These are phyloP conservation scores for Russula earlei DNA, from an alignment of 768 basidiomycete species.

Conservation along the genomic window DNA sequence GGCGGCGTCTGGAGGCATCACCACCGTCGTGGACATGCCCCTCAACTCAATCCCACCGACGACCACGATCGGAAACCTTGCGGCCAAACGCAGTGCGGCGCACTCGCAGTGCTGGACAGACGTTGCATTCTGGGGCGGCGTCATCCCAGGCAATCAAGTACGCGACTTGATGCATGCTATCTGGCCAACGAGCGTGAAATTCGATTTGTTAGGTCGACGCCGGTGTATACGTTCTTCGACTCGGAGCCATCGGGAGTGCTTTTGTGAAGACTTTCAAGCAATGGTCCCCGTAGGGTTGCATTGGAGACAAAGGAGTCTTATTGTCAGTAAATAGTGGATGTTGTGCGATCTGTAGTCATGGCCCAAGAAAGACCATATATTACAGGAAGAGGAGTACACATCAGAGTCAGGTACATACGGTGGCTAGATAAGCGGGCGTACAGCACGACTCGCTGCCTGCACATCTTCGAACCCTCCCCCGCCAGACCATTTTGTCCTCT, in stretches of 20 bases:
- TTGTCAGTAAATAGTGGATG: neutral
- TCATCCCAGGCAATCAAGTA: slow-evolving; percentile 86
- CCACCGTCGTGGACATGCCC: slow-evolving; percentile 95
- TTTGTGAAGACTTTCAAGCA: slow-evolving; percentile 7
- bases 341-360: neutral
- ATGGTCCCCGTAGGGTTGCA: too few relatives aligned
- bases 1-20: slow-evolving; percentile 89
- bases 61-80: slow-evolving; percentile 70
- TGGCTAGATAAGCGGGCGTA: neutral
- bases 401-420: neutral
- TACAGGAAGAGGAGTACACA: neutral
- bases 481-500: slow-evolving; percentile 26
- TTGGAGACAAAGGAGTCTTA: too few relatives aligned
- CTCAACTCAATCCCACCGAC: slow-evolving; percentile 96
- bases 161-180: slow-evolving; percentile 3
- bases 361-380: neutral
- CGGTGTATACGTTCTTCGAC: slow-evolving; percentile 44
- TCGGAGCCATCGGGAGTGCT: slow-evolving; percentile 19
- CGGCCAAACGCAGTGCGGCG: slow-evolving; percentile 63
- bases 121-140: slow-evolving; percentile 92
- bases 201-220: slow-evolving; percentile 39
- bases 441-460: neutral
- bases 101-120: slow-evolving; percentile 66
- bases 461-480: neutral
- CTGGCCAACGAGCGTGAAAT: neutral